Evolutionary conservation across 176 grass and related monocot genomes (phyloP).

Genomic region (Coix lacrymajobi): DNA sequence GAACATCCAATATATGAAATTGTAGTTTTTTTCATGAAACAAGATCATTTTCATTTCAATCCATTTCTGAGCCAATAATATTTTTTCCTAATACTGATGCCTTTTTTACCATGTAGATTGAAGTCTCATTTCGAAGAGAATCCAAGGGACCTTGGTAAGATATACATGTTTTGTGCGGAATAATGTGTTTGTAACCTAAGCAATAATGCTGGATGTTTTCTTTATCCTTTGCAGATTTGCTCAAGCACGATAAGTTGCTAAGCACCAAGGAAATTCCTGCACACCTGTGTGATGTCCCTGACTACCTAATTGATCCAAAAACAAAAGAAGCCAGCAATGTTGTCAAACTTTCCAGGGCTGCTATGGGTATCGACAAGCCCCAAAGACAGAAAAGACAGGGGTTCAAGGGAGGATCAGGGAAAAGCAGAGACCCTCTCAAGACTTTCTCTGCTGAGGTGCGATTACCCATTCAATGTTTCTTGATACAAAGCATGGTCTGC

Average conservation of each 20-base stretch:
- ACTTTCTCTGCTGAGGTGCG: conserved; percentile 86
- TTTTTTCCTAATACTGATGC: background rate
- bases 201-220: background rate
- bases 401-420: conserved; percentile 71
- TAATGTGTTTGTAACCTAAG: background rate
- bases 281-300: conserved; percentile 73
- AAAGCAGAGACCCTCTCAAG: conserved; percentile 80
- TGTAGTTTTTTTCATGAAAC: background rate
- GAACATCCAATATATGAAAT: background rate
- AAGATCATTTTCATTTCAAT: background rate
- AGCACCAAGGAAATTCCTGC: conserved; percentile 74
- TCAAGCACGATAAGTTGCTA: conserved; percentile 91
- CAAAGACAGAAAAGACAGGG: conserved; percentile 47
- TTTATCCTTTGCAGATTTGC: conserved; percentile 53
- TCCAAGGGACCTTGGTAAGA: conserved; percentile 81
- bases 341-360: conserved; percentile 76
- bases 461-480: background rate
- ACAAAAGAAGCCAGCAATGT: conserved; percentile 82
- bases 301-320: conserved; percentile 79
- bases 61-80: background rate
- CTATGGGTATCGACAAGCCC: conserved; percentile 60
- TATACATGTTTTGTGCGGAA: conserved; percentile 14
- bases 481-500: background rate
- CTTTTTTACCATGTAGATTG: conserved; percentile 52
- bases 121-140: conserved; percentile 98